Evolutionary conservation across 1,284 basidiomycete species (phyloP), one percentile per base, ranked within the genome.

Genomic region (Acaromyces ingoldii): DNA sequence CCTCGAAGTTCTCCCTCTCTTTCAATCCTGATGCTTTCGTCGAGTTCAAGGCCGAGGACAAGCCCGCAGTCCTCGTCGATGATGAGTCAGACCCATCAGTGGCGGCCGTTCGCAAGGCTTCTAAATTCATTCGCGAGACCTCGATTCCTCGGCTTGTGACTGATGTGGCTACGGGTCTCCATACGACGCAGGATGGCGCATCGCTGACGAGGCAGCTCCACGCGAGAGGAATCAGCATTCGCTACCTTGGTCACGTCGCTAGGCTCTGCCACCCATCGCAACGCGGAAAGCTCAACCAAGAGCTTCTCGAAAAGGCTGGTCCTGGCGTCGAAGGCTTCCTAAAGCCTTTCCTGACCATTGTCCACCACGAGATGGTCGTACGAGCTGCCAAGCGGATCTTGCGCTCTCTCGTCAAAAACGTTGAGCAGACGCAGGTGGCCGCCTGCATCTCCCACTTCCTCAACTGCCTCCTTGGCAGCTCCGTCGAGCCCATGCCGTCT

Each of bases 11-110:
- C 68, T 74, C 78, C 57, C 76, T 83, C 29, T 65, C 75, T 45
- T 81, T 81, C 78, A 82, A 83, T 75, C 79, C 81, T 3, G 82
- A 83, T 64, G 82, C 81, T 13, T 82, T 82, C 56, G 80, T 81
- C 74, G 58, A 76, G 45, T 63, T 65, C 54, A 58, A 58, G 49
- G 49, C 67, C 7, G 59, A 52, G 30, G 53, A 45, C 13, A 55
- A 53, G n/a, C 51, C 54, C 30, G 52, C 58, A 42, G 55, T 65
- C 30, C 57, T 67, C 47, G 58, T 66, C 48, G 58, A 69, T 31
- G 80, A 81, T 68, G 79, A 81, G 64, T 73, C 74, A 4, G 80
- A 79, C 42, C 76, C 79, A 0, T 60, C 78, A 31, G 76, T 81
- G 67, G 78, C 80, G 58, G 79, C 79, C 31, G 81, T 83, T 24